Percentiles rank a stretch among this genome's conserved stretches.
These are phyloP conservation scores for Wickerhamomyces sp. DNA, from an alignment of 1,139 yeast genomes.

Conservation along the genomic window DNA sequence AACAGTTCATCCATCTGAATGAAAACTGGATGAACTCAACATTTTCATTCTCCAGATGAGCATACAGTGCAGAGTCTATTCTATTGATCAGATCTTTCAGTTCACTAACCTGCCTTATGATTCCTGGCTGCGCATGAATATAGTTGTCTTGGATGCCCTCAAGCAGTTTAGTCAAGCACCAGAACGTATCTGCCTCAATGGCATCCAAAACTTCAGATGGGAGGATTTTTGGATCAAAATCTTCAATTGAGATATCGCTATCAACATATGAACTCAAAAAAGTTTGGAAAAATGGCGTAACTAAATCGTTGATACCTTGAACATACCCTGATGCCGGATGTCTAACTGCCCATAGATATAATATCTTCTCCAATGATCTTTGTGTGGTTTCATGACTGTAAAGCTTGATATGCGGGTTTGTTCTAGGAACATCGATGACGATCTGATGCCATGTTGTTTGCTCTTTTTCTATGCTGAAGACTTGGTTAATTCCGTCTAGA, in stretches of 20 bases:
- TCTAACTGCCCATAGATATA: slow-evolving; percentile 93
- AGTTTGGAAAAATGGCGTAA: slow-evolving; percentile 90
- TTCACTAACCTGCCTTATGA: slow-evolving; percentile 82
- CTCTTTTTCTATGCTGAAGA: slow-evolving; percentile 58
- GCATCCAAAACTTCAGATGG: slow-evolving; percentile 50
- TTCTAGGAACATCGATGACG: slow-evolving; percentile 90
- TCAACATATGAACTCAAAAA: slow-evolving; percentile 66
- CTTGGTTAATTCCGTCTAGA: slow-evolving; percentile 57
- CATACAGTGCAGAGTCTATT: slow-evolving; percentile 68
- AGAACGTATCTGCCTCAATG: slow-evolving; percentile 92
- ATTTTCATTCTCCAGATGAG: slow-evolving; percentile 73
- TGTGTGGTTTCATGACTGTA: slow-evolving; percentile 72
- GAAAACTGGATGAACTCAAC: slow-evolving; percentile 92
- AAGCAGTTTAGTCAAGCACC: slow-evolving; percentile 87
- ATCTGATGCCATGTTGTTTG: slow-evolving; percentile 93
- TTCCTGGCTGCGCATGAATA: slow-evolving; percentile 98
- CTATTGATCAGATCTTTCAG: slow-evolving; percentile 71
- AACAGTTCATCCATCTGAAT: slow-evolving; percentile 98
- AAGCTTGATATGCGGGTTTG: slow-evolving; percentile 78
- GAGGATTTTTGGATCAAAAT: slow-evolving; percentile 58
- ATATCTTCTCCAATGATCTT: slow-evolving; percentile 67
- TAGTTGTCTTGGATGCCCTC: slow-evolving; percentile 96
- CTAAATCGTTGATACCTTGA: slow-evolving; percentile 96
- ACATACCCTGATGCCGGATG: slow-evolving; percentile 99
- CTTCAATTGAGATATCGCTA: slow-evolving; percentile 38